Percentiles rank a stretch among this genome's conserved stretches.
These are phyloP conservation scores for Sequoia sempervirens DNA, from an alignment of 75 land plant species.

Conservation along the genomic window DNA sequence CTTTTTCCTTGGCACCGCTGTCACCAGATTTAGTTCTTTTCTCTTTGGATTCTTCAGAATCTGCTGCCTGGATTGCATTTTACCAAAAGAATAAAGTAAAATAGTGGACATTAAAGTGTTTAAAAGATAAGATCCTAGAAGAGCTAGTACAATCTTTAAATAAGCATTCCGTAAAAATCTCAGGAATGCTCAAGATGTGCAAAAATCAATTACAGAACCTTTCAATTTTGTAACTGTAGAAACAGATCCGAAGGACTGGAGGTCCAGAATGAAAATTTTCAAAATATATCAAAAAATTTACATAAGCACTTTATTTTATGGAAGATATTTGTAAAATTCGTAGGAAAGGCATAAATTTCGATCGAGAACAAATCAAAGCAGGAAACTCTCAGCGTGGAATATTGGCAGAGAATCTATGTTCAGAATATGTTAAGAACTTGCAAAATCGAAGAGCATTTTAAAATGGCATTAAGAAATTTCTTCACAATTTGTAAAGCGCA, in stretches of 20 bases:
- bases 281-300: too few relatives aligned
- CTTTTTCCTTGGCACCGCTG: not conserved
- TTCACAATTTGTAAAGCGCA: not conserved
- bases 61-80: constrained; percentile 1
- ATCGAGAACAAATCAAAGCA: not conserved
- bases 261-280: not conserved
- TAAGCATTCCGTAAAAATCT: too few relatives aligned
- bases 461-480: not conserved
- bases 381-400: not conserved
- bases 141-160: not conserved
- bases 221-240: not conserved
- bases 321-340: not conserved
- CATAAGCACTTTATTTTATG: not conserved
- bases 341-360: not conserved
- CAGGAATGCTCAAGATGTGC: not conserved
- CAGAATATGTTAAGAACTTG: not conserved
- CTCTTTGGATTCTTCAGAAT: constrained; percentile 11
- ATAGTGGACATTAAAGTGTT: not conserved
- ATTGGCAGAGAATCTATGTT: not conserved
- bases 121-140: not conserved
- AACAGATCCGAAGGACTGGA: not conserved
- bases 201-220: not conserved
- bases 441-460: not conserved
- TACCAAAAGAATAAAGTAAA: not conserved
- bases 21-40: constrained; percentile 1